Conservation (phyloP, 306 rosid genomes). For the Hylodesmum podocarpum region DNA sequence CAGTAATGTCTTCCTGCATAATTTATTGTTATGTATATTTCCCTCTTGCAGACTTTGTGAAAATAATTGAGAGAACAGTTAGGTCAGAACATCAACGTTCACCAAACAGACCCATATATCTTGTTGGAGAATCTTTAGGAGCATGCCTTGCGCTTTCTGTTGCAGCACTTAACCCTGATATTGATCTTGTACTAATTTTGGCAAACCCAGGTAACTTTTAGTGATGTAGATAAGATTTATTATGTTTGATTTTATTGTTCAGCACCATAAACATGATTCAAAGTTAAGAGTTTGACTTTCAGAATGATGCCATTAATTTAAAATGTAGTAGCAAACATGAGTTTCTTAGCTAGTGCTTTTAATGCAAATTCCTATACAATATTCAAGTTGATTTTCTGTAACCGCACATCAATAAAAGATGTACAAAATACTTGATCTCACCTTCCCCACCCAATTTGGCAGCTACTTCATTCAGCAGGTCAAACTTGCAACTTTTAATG, state of each 20-base stretch:
- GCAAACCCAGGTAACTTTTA: constrained; percentile 73
- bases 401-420: constrained; percentile 4
- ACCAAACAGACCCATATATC: constrained; percentile 80
- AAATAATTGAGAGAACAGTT: constrained; percentile 65
- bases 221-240: neutral
- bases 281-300: neutral
- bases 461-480: constrained; percentile 80
- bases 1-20: neutral
- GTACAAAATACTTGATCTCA: constrained; percentile 12
- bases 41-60: constrained; percentile 61
- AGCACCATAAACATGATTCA: neutral
- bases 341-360: constrained; percentile 7
- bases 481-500: constrained; percentile 53
- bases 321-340: neutral
- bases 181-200: constrained; percentile 81
- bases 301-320: constrained; percentile 8
- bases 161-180: constrained; percentile 74
- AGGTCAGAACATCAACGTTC: constrained; percentile 52
- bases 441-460: constrained; percentile 34
- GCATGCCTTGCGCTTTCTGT: constrained; percentile 85
- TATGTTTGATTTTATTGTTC: neutral
- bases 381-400: constrained; percentile 25
- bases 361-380: neutral
- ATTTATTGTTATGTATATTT: constrained; percentile 17
- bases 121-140: constrained; percentile 85